Evolutionary conservation across 768 basidiomycete genomes (phyloP), one percentile per base, ranked within the genome.

Genomic region (Solioccasus polychromus): DNA sequence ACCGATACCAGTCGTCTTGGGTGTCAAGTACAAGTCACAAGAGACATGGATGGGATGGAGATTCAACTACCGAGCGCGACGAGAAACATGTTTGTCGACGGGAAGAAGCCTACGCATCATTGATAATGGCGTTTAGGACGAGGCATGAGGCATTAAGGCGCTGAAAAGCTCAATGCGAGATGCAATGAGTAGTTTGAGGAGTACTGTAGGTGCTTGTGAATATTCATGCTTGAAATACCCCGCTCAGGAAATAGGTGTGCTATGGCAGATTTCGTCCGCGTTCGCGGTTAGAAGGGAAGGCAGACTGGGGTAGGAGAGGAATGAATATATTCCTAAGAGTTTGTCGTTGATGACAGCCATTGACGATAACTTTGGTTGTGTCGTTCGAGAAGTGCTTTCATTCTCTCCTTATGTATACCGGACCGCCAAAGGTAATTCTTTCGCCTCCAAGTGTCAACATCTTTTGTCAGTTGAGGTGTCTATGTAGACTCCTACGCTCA

Each of bases 81-180:
- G 26, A 71, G 95, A 62, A 98, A 97, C 71, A 92, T 99, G 92
- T 94, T 92, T 63, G 91, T 95, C 20, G 93, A 96, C 64, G 94
- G 79, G 24, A 75, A 79, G 53, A 80, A 80, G 53, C 57, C 78
- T 5, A 68, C 73, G 12, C 78, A 73, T 44, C 76, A 78, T 51
- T 78, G n/a, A 48, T 37, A 8, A 18, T 39, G 39, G 12, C 12
- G 14, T 14, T 1, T 15, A 11, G 22, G 8, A 15, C 24, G 5
- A 24, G 36, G 4, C 28, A 35, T 29, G 23, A 28, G 30, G 22
- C 24, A 28, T 22, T n/a, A n/a, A 31, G 31, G 10, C 35, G 5
- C 10, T 6, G 34, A 25, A 9, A n/a, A 20, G 5, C 38, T 23
- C 17, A 14, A 15, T 37, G 25, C 37, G 23, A 25, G 24, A 32